Percentiles rank a stretch among this genome's conserved stretches.
Conservation (phyloP, 768 basidiomycete species). For the Amanita muscaria region DNA sequence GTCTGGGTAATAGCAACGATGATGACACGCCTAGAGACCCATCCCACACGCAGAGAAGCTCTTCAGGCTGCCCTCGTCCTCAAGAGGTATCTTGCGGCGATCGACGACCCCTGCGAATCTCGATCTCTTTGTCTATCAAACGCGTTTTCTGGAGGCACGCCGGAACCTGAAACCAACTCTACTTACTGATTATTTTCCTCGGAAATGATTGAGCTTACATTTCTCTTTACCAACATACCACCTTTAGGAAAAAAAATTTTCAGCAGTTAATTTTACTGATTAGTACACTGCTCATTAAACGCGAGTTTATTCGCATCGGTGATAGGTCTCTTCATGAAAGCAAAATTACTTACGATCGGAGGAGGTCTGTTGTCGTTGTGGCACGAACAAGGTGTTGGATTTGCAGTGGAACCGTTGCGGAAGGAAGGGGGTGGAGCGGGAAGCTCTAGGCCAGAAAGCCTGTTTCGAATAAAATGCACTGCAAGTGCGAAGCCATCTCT, state of each 20-base stretch:
- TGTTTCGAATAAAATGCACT: conserved; percentile 86
- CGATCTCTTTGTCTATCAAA: conserved; percentile 16
- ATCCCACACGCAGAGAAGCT: conserved; percentile 16
- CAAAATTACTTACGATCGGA: no score
- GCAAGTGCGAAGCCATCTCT: conserved; percentile 94
- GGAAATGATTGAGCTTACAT: no score
- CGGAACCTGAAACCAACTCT: conserved; percentile 3
- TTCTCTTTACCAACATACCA: no score
- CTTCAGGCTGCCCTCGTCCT: conserved; percentile 16
- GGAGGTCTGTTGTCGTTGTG: conserved; percentile 35
- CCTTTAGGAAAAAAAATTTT: no score
- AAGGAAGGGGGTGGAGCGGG: conserved; percentile 71
- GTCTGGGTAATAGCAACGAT: conserved; percentile 8
- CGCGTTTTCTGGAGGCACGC: conserved; percentile 9
- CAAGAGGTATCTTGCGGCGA: conserved; percentile 13
- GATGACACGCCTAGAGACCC: conserved; percentile 8
- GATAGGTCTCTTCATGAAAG: no score
- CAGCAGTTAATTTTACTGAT: no score
- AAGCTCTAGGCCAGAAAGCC: conserved; percentile 70
- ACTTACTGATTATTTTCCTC: conserved; percentile 1
- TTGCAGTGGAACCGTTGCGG: conserved; percentile 30
- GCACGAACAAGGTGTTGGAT: conserved; percentile 30
- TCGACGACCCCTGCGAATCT: conserved; percentile 17
- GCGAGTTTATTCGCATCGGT: no score
- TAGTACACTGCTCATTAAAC: no score